Conservation (phyloP, 1,284 basidiomycete species). For the Ganoderma sinense region DNA sequence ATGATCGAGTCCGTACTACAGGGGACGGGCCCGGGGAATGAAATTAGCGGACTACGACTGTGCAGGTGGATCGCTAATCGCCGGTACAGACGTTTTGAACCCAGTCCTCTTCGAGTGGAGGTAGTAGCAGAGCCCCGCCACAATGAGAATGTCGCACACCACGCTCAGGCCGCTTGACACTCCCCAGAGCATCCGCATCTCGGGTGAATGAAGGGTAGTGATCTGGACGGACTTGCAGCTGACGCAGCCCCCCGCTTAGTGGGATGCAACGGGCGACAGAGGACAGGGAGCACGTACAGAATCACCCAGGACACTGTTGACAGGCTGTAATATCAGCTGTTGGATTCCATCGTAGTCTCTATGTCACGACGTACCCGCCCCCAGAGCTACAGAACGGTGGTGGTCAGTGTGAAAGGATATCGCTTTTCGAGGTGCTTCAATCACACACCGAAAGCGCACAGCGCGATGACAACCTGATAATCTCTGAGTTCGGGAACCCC, state of each 20-base stretch:
- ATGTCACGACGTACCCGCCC: neutral
- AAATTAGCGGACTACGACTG: no score
- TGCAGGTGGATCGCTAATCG: neutral
- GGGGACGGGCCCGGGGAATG: no score
- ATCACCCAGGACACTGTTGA: neutral
- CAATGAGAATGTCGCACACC: neutral
- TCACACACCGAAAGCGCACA: neutral
- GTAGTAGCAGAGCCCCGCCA: conserved; percentile 3
- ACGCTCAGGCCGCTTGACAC: neutral
- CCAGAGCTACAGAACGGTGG: neutral
- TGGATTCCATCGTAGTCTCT: neutral
- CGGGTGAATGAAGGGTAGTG: neutral
- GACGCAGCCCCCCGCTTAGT: neutral
- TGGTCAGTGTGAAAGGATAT: neutral
- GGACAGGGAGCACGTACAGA: neutral
- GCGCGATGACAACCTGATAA: neutral
- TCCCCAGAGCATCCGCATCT: neutral
- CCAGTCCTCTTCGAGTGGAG: neutral
- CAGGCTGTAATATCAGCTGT: neutral
- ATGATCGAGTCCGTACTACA: neutral
- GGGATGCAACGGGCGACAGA: neutral
- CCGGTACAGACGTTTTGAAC: neutral
- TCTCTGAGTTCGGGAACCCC: neutral
- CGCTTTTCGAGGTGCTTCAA: no score
- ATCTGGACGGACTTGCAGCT: neutral